Evolutionary conservation across 495 filamentous ascomycete genomes (phyloP).

Genomic region (Tuber indicum): DNA sequence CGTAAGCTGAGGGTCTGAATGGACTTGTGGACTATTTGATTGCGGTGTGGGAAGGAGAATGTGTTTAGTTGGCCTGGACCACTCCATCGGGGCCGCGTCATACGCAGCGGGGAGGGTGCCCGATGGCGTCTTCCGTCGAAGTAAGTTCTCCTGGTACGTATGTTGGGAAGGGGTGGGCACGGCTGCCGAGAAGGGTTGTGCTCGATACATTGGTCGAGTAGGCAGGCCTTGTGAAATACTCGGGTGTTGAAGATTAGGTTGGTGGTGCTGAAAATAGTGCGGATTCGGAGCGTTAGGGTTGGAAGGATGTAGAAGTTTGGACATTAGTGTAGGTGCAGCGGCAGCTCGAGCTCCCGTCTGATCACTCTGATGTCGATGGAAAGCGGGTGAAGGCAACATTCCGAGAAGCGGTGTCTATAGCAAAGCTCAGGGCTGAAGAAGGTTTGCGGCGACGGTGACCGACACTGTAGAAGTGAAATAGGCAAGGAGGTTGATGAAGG

Average conservation of each 20-base stretch:
- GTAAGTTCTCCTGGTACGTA: constrained; percentile 58
- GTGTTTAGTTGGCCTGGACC: constrained; percentile 77
- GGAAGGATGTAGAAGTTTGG: constrained; percentile 35
- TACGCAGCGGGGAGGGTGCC: constrained; percentile 91
- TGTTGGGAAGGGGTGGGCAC: constrained; percentile 32
- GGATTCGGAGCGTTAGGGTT: constrained; percentile 24
- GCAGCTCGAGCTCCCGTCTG: constrained; percentile 30
- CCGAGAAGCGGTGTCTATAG: constrained; percentile 17
- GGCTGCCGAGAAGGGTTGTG: constrained; percentile 30
- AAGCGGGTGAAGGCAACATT: constrained; percentile 32
- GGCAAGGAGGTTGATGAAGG: constrained; percentile 12
- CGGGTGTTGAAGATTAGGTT: constrained; percentile 19
- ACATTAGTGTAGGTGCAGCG: constrained; percentile 34
- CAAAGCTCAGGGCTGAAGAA: constrained; percentile 32
- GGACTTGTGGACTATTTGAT: constrained; percentile 26
- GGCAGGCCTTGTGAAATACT: constrained; percentile 16
- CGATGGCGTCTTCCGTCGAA: constrained; percentile 88
- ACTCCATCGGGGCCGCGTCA: constrained; percentile 75
- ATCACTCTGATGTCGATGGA: constrained; percentile 29
- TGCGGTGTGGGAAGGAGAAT: constrained; percentile 58
- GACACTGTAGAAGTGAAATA: neutral
- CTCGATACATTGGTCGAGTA: constrained; percentile 35
- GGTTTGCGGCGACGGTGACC: constrained; percentile 20
- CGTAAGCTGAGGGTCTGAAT: constrained; percentile 20
- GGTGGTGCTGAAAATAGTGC: constrained; percentile 23